Conservation (phyloP, 176 grass and related monocot genomes). For the Carex parvula region DNA sequence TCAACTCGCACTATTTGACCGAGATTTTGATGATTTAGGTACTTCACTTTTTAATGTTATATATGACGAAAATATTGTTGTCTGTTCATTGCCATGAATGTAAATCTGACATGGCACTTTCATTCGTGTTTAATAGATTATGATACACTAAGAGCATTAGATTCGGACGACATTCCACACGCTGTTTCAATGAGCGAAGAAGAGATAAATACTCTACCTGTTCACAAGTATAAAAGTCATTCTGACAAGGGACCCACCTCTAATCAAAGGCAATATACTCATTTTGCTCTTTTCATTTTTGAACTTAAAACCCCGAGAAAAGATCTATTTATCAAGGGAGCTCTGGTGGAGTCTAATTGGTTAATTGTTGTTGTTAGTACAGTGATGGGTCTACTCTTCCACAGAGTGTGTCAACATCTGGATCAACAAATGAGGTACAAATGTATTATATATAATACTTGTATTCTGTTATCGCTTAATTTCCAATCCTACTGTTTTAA, state of each 20-base stretch:
- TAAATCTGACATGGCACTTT: constrained; percentile 6
- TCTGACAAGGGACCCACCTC: constrained; percentile 23
- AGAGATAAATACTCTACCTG: constrained; percentile 94
- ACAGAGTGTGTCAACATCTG: constrained; percentile 31
- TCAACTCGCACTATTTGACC: constrained; percentile 87
- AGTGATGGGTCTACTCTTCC: constrained; percentile 52
- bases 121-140: constrained; percentile 53
- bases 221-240: constrained; percentile 80
- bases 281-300: constrained; percentile 21
- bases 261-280: constrained; percentile 45
- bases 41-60: background rate
- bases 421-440: constrained; percentile 53
- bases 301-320: constrained; percentile 2
- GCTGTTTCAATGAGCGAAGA: constrained; percentile 89
- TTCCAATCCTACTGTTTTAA: constrained; percentile 4
- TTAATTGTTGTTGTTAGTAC: constrained; percentile 14
- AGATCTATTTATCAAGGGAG: background rate
- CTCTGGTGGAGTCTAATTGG: constrained; percentile 25
- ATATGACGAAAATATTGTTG: background rate
- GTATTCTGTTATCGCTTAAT: constrained; percentile 1
- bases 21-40: constrained; percentile 99
- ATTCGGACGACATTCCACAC: constrained; percentile 65
- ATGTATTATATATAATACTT: background rate
- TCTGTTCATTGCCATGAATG: background rate
- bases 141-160: constrained; percentile 82